phyloP scores from a whole-genome alignment of 176 grass and related monocot species.

The Puccinellia tenuiflora region DNA sequence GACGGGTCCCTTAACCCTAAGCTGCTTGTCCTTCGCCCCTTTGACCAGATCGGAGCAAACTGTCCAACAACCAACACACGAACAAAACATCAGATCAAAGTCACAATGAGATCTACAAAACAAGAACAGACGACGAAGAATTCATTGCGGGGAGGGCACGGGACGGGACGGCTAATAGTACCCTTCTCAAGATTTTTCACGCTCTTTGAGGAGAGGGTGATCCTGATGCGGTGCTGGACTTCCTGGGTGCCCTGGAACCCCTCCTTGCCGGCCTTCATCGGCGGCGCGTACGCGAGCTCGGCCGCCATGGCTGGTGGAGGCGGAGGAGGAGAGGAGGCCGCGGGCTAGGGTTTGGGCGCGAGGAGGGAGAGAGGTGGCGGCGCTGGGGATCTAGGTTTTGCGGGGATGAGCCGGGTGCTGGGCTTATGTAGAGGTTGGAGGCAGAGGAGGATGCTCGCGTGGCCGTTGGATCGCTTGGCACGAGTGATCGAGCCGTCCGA shows the following conservation, averaged over 20 bases:
- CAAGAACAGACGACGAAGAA: background rate
- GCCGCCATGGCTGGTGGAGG: conserved; percentile 28
- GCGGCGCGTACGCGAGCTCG: conserved; percentile 38
- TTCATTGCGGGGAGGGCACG: no score
- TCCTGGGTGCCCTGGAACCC: conserved; percentile 30
- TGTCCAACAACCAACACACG: background rate
- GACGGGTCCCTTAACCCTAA: conserved; percentile 49
- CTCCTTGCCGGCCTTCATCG: conserved; percentile 42
- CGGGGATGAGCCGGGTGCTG: background rate
- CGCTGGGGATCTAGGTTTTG: conserved; percentile 21
- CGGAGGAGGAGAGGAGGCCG: background rate
- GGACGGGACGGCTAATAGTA: background rate
- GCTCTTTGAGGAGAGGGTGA: conserved; percentile 56
- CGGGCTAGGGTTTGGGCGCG: conserved; percentile 24
- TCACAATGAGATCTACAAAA: background rate
- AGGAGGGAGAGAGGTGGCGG: background rate
- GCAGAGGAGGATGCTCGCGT: background rate
- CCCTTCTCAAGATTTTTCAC: conserved; percentile 59
- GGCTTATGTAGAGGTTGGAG: conserved; percentile 22
- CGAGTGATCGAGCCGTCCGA: background rate
- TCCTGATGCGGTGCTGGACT: conserved; percentile 45
- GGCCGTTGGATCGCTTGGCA: conserved; percentile 22
- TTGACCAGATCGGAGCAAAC: conserved; percentile 46
- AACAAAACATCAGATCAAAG: background rate
- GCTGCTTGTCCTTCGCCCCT: conserved; percentile 41